Conservation (phyloP, 768 basidiomycete species). For the Lyophyllum decastes region DNA sequence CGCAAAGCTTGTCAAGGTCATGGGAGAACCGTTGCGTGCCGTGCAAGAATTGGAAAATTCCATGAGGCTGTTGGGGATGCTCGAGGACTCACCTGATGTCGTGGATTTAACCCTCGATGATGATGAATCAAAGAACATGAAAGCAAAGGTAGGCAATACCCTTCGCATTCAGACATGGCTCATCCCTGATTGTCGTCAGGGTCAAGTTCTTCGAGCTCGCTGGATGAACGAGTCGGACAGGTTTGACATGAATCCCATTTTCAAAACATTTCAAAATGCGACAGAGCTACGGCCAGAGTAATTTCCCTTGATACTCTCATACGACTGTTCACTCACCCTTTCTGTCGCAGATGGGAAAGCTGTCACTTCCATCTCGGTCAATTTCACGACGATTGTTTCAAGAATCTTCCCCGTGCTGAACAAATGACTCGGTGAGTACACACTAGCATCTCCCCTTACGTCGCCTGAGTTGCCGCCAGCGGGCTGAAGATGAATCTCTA, state of each 20-base stretch:
- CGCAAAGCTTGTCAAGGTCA: conserved; percentile 80
- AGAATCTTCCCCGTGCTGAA: conserved; percentile 47
- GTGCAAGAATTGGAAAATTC: conserved; percentile 83
- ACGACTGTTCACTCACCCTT: not conserved
- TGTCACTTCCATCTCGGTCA: conserved; percentile 84
- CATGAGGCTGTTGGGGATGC: conserved; percentile 54
- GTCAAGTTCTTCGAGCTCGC: conserved; percentile 77
- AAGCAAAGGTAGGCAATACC: conserved; percentile 62
- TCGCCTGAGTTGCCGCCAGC: conserved; percentile 33
- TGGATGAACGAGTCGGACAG: conserved; percentile 94
- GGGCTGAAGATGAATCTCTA: conserved; percentile 63
- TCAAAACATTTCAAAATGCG: conserved; percentile 56
- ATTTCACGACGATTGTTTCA: conserved; percentile 82
- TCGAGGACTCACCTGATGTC: conserved; percentile 40
- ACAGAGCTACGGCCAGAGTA: conserved; percentile 53
- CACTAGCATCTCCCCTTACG: not conserved
- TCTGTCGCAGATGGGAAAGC: conserved; percentile 69
- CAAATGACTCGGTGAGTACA: conserved; percentile 42
- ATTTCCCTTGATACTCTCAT: conserved; percentile 8
- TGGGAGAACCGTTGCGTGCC: conserved; percentile 81
- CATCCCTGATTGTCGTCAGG: conserved; percentile 40
- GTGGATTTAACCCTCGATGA: conserved; percentile 61
- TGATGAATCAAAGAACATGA: conserved; percentile 50
- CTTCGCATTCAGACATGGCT: not conserved
- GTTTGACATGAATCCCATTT: conserved; percentile 65